These are phyloP conservation scores for Ascochyta rabiei DNA, from an alignment of 2,329 filamentous ascomycete species.

Conservation along the genomic window DNA sequence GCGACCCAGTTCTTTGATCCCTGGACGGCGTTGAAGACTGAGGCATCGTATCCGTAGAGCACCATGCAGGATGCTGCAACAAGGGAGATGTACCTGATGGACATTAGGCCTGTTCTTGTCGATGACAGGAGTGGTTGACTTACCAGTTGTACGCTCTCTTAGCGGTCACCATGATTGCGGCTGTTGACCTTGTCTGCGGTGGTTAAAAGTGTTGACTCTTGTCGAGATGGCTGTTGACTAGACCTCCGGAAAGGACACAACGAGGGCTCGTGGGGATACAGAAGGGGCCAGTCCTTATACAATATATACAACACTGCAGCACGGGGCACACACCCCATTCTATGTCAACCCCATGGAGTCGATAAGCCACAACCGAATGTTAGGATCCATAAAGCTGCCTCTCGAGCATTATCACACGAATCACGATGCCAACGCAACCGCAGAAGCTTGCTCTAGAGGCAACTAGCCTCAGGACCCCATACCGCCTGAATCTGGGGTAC, in stretches of 20 bases:
- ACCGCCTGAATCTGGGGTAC: slow-evolving; percentile 34
- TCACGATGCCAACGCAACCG: slow-evolving; percentile 30
- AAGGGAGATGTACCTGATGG: slow-evolving; percentile 67
- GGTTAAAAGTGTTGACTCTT: slow-evolving; percentile 6
- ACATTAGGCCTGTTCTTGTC: slow-evolving; percentile 11
- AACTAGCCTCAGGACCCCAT: slow-evolving; percentile 11
- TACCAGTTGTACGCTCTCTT: slow-evolving; percentile 58
- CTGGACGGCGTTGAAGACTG: slow-evolving; percentile 75
- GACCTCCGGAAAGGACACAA: slow-evolving; percentile 25
- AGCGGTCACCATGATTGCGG: slow-evolving; percentile 40
- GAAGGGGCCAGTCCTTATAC: slow-evolving; percentile 10
- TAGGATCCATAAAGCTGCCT: slow-evolving; percentile 19
- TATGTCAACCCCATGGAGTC: slow-evolving; percentile 30
- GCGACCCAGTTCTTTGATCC: slow-evolving; percentile 69
- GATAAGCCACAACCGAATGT: slow-evolving; percentile 27
- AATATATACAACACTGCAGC: slow-evolving; percentile 31
- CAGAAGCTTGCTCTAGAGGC: slow-evolving; percentile 29
- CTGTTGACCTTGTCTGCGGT: slow-evolving; percentile 1
- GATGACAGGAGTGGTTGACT: not conserved
- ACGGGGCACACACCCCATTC: slow-evolving; percentile 17
- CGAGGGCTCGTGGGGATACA: slow-evolving; percentile 19
- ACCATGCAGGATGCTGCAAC: slow-evolving; percentile 77
- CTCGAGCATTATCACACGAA: slow-evolving; percentile 39
- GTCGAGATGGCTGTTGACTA: slow-evolving; percentile 12
- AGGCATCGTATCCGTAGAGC: slow-evolving; percentile 76